These are phyloP conservation scores for Acer negundo DNA, from an alignment of 345 rosid genomes.

Conservation along the genomic window DNA sequence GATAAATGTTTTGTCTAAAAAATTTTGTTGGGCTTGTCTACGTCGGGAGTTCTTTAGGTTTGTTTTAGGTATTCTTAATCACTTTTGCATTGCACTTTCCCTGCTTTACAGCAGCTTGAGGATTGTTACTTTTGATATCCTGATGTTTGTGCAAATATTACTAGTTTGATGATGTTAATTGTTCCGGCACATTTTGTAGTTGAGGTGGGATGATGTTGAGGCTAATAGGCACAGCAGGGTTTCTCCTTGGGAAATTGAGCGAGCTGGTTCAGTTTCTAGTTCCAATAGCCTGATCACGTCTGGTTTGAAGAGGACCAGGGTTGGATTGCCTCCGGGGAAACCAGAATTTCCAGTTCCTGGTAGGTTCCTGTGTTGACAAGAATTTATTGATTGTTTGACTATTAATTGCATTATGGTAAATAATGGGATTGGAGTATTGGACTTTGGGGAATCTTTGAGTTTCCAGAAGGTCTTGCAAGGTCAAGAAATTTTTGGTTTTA, in stretches of 20 bases:
- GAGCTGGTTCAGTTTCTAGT: conserved; percentile 57
- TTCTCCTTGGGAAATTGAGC: conserved; percentile 97
- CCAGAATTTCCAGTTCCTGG: conserved; percentile 76
- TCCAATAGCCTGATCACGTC: conserved; percentile 54
- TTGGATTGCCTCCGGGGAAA: conserved; percentile 65
- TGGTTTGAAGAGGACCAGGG: conserved; percentile 80
- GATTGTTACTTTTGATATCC: neutral
- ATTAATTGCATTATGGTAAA: conserved; percentile 12
- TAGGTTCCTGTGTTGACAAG: conserved; percentile 28
- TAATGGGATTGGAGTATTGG: conserved; percentile 79
- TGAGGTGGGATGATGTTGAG: conserved; percentile 87
- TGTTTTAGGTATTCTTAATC: conserved; percentile 10
- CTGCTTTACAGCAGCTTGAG: neutral
- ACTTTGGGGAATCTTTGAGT: conserved; percentile 87
- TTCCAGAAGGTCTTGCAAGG: conserved; percentile 99
- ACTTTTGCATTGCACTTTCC: neutral
- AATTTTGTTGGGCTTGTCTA: neutral
- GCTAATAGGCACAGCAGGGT: conserved; percentile 65
- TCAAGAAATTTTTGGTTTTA: conserved; percentile 92
- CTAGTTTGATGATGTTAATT: neutral
- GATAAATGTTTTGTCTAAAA: neutral
- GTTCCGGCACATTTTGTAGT: conserved; percentile 40
- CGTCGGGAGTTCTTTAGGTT: neutral
- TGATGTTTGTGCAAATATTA: neutral
- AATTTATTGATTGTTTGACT: conserved; percentile 6